A percentile compares a stretch with the other conserved stretches of the same genome.
phyloP scores from a whole-genome alignment of 169 alveolate species.

The Cryptosporidium xiaoi region DNA sequence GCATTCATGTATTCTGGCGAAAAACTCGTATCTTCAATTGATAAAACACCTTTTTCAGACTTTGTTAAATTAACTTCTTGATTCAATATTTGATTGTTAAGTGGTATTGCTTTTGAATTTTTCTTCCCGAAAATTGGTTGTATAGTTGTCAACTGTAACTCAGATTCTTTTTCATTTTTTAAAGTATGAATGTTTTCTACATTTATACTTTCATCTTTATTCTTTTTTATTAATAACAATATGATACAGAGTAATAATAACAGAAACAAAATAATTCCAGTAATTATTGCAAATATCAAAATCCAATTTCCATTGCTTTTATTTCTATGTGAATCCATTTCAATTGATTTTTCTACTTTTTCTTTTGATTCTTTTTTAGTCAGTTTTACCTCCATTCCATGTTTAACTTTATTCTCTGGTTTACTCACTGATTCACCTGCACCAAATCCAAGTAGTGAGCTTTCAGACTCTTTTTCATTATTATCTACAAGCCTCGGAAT shows the following conservation, averaged over 20 bases:
- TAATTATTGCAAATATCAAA: neutral
- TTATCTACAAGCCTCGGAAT: neutral
- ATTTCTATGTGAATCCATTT: neutral
- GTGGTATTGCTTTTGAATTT: conserved; percentile 26
- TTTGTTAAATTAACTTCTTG: conserved; percentile 15
- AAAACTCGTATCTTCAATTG: conserved; percentile 60
- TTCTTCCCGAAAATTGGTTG: conserved; percentile 53
- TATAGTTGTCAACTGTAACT: conserved; percentile 32
- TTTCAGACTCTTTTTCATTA: conserved; percentile 5
- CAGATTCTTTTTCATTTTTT: conserved; percentile 2
- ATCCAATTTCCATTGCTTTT: neutral
- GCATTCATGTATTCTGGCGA: conserved; percentile 60
- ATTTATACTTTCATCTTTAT: neutral
- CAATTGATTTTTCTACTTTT: neutral
- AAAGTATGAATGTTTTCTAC: neutral
- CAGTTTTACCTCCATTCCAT: neutral
- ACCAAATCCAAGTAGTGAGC: conserved; percentile 68
- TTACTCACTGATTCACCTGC: conserved; percentile 42
- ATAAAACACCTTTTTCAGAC: conserved; percentile 40
- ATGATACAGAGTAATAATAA: conserved; percentile 15
- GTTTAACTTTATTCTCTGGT: neutral
- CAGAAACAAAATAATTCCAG: conserved; percentile 10
- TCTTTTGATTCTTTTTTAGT: neutral
- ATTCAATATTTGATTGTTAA: conserved; percentile 2
- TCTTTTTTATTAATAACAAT: conserved; percentile 8